Base-by-base conservation (phyloP, 2,329 filamentous ascomycete genomes). In the Myriosclerotinia duriaeana region DNA sequence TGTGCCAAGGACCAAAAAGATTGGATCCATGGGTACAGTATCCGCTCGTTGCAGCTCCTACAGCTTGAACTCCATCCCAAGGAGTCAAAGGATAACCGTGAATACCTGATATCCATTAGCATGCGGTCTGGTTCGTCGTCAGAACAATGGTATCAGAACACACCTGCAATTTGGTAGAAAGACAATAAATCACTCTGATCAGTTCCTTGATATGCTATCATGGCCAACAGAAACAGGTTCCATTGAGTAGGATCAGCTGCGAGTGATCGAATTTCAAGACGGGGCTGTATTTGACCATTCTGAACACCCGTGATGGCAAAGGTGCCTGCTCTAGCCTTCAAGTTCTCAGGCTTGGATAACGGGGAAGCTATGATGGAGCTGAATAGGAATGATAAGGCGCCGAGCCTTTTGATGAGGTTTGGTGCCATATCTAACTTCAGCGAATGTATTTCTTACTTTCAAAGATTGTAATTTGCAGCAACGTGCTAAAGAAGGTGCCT, bases 1-100 rank as follows among this genome's bases (percentile, higher is more conserved):
- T 86, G 80, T 96, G 92, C 92, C 92, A 96, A 53, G 88, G 84
- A 54, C 89, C 85, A 75, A 96, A 94, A 26, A 95, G 79, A 53
- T 88, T 85, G 1, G 89, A 90, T 26, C 82, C 84, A 77, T 96
- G 92, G 22, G 85, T 85, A 76, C 92, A 95, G 76, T 92, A 87
- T 22, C 92, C 92, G 76, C 95, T 92, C 71, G 95, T 90, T 15
- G 89, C 90, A 42, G 34, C 17, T 30, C 56, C 64, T 22, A 17
- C 20, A 17, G 56, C 20, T 38, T 50, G 36, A 30, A 59, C 62
- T 40, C 61, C 61, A 11, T 67, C 65, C 65, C 65, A 66, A 3
- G 65, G 38, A 12, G 92, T 36, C 14, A 59, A 46, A n/a, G 66
- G 66, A 9, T 34, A 65, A 5, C 61, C 61, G 36, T 65, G 66